phyloP scores from a whole-genome alignment of 2,329 filamentous ascomycete species.

The Fonsecaea monophora region DNA sequence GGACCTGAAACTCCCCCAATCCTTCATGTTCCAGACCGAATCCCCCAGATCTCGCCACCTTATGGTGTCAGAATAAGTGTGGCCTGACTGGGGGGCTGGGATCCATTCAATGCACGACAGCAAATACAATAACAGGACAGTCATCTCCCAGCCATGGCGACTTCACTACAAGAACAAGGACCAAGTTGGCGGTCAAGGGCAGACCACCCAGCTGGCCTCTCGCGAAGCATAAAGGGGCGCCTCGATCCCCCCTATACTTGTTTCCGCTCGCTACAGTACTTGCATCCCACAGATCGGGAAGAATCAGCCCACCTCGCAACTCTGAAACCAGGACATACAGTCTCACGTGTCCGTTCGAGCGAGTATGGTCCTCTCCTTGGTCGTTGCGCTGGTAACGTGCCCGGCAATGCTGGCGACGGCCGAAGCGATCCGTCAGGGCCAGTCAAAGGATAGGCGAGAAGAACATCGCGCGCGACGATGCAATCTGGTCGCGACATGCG shows the following conservation, averaged over 20 bases:
- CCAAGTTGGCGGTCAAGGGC: neutral
- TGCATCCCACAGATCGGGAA: neutral
- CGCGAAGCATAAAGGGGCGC: neutral
- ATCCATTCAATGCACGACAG: neutral
- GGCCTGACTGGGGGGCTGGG: neutral
- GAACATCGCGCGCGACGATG: slow-evolving; percentile 58
- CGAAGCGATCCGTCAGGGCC: slow-evolving; percentile 59
- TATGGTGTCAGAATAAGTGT: neutral
- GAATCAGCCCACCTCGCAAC: neutral
- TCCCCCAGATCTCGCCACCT: slow-evolving; percentile 1
- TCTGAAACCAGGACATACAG: neutral
- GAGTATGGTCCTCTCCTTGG: slow-evolving; percentile 52
- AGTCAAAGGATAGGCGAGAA: slow-evolving; percentile 57
- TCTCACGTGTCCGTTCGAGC: slow-evolving; percentile 4
- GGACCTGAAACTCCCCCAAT: neutral
- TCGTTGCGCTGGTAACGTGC: slow-evolving; percentile 51
- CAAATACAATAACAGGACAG: slow-evolving; percentile 8
- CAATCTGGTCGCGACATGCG: slow-evolving; percentile 57
- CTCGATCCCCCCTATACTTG: neutral
- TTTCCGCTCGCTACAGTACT: too few relatives aligned
- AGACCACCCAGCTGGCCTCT: neutral
- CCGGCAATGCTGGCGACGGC: slow-evolving; percentile 57
- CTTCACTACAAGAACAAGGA: neutral
- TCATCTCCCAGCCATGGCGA: neutral
- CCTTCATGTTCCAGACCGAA: neutral